Conservation (phyloP, 2,329 filamentous ascomycete genomes). For the Exophiala viscosa region DNA sequence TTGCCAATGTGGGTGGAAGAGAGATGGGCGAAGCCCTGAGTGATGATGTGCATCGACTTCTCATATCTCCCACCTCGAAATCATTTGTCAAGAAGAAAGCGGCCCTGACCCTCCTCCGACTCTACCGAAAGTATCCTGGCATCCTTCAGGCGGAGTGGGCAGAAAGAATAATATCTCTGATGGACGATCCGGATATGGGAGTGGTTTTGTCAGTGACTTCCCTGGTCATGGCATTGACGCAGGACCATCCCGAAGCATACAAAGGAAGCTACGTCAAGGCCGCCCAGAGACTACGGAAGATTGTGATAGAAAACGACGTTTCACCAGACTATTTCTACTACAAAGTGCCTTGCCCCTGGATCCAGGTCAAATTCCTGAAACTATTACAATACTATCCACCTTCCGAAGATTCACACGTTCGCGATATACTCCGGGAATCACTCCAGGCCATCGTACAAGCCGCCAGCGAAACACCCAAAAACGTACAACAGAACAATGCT, state of each 20-base stretch:
- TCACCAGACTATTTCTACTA: slow-evolving; percentile 94
- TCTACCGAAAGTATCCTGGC: slow-evolving; percentile 90
- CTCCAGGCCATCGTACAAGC: slow-evolving; percentile 86
- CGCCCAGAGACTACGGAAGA: slow-evolving; percentile 79
- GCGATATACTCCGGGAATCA: slow-evolving; percentile 86
- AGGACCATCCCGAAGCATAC: slow-evolving; percentile 92
- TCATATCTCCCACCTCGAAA: slow-evolving; percentile 93
- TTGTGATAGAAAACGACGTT: slow-evolving; percentile 86
- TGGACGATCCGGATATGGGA: slow-evolving; percentile 93
- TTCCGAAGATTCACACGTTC: slow-evolving; percentile 88
- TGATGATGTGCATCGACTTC: slow-evolving; percentile 81
- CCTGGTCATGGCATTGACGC: slow-evolving; percentile 86
- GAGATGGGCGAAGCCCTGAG: slow-evolving; percentile 97
- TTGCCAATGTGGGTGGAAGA: slow-evolving; percentile 92
- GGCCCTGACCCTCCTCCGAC: slow-evolving; percentile 81
- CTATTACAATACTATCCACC: slow-evolving; percentile 94
- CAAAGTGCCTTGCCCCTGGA: slow-evolving; percentile 98
- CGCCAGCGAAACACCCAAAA: slow-evolving; percentile 91
- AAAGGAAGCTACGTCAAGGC: slow-evolving; percentile 93
- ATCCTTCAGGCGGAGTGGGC: slow-evolving; percentile 97
- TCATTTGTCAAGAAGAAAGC: slow-evolving; percentile 99
- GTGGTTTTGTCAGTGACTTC: slow-evolving; percentile 95
- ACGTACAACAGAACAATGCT: slow-evolving; percentile 98
- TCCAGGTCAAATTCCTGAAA: slow-evolving; percentile 89
- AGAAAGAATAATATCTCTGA: slow-evolving; percentile 95